A percentile compares a stretch with the other conserved stretches of the same genome.
These are phyloP conservation scores for Rhizopus stolonifer DNA, from an alignment of 371 early-diverging fungal genomes.

Conservation along the genomic window DNA sequence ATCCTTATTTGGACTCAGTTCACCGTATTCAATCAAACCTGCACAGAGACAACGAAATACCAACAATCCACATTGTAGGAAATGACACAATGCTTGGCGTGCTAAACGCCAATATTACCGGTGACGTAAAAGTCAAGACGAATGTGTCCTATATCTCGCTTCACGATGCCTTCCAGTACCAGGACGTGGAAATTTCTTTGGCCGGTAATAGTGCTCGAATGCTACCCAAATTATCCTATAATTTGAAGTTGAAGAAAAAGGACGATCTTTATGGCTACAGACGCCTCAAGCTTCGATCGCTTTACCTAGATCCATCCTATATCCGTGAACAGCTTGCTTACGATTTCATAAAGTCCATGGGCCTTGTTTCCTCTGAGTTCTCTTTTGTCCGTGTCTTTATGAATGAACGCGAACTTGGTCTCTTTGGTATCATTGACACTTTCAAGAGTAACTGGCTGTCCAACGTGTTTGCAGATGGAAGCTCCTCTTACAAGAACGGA, in stretches of 20 bases:
- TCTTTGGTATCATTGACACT: constrained; percentile 34
- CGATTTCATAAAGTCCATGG: constrained; percentile 22
- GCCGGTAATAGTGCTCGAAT: constrained; percentile 25
- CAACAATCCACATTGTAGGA: constrained; percentile 23
- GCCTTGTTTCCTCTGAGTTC: constrained; percentile 21
- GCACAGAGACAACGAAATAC: constrained; percentile 27
- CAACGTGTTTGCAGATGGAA: constrained; percentile 32
- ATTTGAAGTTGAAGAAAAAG: constrained; percentile 18
- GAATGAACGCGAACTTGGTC: constrained; percentile 30
- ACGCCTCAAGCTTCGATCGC: constrained; percentile 29
- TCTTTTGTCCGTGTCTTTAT: constrained; percentile 34
- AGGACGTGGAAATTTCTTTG: constrained; percentile 12
- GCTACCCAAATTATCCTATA: constrained; percentile 22
- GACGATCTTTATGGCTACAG: constrained; percentile 27
- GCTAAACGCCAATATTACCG: constrained; percentile 3
- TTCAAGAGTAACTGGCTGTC: constrained; percentile 32
- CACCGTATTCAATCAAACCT: constrained; percentile 20
- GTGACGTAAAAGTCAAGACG: constrained; percentile 2
- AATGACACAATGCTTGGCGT: constrained; percentile 8
- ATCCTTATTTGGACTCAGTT: constrained; percentile 12
- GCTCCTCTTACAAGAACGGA: constrained; percentile 23
- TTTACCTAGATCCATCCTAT: constrained; percentile 34
- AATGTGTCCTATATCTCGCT: constrained; percentile 12
- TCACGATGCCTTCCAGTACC: neutral
- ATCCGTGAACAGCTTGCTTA: constrained; percentile 29